Evolutionary conservation across 169 alveolate species (phyloP).

Genomic region (Eimeria sp.): DNA sequence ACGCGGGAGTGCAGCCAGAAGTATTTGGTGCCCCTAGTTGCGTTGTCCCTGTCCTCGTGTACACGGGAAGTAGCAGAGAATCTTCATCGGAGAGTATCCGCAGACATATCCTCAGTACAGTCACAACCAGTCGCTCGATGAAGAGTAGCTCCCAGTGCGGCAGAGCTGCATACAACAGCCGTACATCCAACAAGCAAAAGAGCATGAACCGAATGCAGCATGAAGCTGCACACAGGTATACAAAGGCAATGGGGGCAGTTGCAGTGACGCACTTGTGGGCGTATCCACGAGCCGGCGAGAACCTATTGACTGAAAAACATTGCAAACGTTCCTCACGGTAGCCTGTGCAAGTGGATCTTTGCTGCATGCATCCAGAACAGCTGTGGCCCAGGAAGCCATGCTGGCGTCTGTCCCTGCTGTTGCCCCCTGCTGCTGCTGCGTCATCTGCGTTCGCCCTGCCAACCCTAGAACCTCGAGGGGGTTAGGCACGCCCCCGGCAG

Average conservation of each 20-base stretch:
- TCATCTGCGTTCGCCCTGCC: neutral
- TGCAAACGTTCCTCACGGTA: slow-evolving; percentile 53
- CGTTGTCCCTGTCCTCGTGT: slow-evolving; percentile 9
- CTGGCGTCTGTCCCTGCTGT: neutral
- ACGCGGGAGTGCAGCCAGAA: slow-evolving; percentile 40
- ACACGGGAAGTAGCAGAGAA: slow-evolving; percentile 54
- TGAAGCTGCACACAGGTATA: neutral
- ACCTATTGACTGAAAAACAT: slow-evolving; percentile 47
- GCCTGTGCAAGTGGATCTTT: slow-evolving; percentile 59
- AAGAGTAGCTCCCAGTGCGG: slow-evolving; percentile 80
- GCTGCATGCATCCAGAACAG: slow-evolving; percentile 61
- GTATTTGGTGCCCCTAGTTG: slow-evolving; percentile 3
- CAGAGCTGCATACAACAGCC: slow-evolving; percentile 44
- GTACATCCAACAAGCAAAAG: neutral
- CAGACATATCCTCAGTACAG: slow-evolving; percentile 69
- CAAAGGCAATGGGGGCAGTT: neutral
- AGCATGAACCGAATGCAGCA: neutral
- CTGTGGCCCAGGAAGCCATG: slow-evolving; percentile 31
- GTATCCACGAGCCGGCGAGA: slow-evolving; percentile 69
- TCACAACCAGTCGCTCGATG: slow-evolving; percentile 81
- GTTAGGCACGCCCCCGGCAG: slow-evolving; percentile 56
- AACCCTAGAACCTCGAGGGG: slow-evolving; percentile 64
- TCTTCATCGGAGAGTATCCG: slow-evolving; percentile 54
- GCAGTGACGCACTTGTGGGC: slow-evolving; percentile 63
- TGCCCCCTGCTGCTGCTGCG: slow-evolving; percentile 65